Evolutionary conservation across 495 filamentous ascomycete species (phyloP).

Genomic region (Lepraria neglecta): DNA sequence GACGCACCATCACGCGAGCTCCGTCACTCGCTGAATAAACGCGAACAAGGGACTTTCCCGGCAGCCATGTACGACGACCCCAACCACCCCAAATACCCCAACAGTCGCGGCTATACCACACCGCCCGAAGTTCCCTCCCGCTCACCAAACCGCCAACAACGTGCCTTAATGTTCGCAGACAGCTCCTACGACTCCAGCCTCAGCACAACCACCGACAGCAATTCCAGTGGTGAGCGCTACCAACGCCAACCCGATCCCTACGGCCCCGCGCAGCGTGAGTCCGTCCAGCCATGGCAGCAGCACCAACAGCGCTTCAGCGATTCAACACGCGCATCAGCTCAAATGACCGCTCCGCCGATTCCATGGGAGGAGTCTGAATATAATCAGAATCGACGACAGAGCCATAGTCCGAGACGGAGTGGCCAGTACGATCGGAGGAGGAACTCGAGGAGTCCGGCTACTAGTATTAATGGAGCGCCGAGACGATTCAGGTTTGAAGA

Average conservation of each 20-base stretch:
- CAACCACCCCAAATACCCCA: background rate
- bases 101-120: slow-evolving; percentile 18
- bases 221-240: slow-evolving; percentile 18
- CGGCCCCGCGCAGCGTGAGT: slow-evolving; percentile 4
- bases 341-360: slow-evolving; percentile 18
- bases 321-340: slow-evolving; percentile 14
- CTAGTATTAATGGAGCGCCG: slow-evolving; percentile 28
- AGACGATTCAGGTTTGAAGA: slow-evolving; percentile 28
- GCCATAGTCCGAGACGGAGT: slow-evolving; percentile 21
- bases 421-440: slow-evolving; percentile 18
- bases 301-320: slow-evolving; percentile 23
- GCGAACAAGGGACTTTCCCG: slow-evolving; percentile 2
- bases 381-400: slow-evolving; percentile 5
- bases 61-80: slow-evolving; percentile 1
- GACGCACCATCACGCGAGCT: slow-evolving; percentile 26
- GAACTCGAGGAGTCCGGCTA: slow-evolving; percentile 25
- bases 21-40: slow-evolving; percentile 22
- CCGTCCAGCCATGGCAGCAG: slow-evolving; percentile 22
- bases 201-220: slow-evolving; percentile 22
- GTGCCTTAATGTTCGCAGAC: slow-evolving; percentile 3
- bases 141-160: slow-evolving; percentile 17
- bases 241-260: slow-evolving; percentile 6
- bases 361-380: slow-evolving; percentile 21
- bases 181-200: slow-evolving; percentile 22
- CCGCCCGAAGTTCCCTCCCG: slow-evolving; percentile 21